Percentiles rank a stretch among this genome's conserved stretches.
Conservation (phyloP, 352 stramenopile species). For the Pythium brachiatum region DNA sequence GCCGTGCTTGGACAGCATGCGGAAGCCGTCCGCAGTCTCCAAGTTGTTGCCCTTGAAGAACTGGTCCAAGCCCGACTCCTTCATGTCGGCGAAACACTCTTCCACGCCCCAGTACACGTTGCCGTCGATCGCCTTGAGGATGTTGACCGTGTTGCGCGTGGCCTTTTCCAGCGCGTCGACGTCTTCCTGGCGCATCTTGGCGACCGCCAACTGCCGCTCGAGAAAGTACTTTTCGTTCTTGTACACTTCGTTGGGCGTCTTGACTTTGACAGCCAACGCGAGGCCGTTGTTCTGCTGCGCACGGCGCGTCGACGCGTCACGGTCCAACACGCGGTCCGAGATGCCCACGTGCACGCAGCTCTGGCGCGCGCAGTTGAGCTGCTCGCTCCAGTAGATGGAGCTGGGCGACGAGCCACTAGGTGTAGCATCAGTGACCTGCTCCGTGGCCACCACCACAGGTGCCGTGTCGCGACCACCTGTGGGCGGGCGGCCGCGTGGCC, state of each 20-base stretch:
- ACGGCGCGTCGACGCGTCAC: conserved; percentile 30
- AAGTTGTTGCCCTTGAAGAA: conserved; percentile 43
- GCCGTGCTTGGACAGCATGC: conserved; percentile 65
- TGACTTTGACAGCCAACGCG: conserved; percentile 42
- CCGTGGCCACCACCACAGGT: neutral
- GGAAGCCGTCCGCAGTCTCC: conserved; percentile 59
- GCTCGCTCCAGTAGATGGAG: conserved; percentile 28
- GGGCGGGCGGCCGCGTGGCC: neutral
- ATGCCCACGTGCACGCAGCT: conserved; percentile 70
- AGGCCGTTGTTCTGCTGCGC: conserved; percentile 18
- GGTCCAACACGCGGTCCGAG: conserved; percentile 60
- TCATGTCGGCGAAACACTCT: conserved; percentile 58
- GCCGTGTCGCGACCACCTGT: neutral
- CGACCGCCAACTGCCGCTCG: conserved; percentile 40
- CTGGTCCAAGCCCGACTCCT: conserved; percentile 31
- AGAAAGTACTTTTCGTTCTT: conserved; percentile 67
- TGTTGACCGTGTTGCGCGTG: conserved; percentile 62
- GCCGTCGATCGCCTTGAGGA: conserved; percentile 42
- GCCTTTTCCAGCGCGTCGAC: conserved; percentile 53
- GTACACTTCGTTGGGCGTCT: conserved; percentile 52
- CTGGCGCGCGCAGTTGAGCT: conserved; percentile 56
- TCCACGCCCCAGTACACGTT: conserved; percentile 45
- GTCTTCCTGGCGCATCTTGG: conserved; percentile 46
- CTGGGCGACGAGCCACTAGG: neutral
- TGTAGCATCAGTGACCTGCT: neutral